Evolutionary conservation across 1,284 basidiomycete genomes (phyloP), one percentile per base, ranked within the genome.

Genomic region (Tilletia caries): DNA sequence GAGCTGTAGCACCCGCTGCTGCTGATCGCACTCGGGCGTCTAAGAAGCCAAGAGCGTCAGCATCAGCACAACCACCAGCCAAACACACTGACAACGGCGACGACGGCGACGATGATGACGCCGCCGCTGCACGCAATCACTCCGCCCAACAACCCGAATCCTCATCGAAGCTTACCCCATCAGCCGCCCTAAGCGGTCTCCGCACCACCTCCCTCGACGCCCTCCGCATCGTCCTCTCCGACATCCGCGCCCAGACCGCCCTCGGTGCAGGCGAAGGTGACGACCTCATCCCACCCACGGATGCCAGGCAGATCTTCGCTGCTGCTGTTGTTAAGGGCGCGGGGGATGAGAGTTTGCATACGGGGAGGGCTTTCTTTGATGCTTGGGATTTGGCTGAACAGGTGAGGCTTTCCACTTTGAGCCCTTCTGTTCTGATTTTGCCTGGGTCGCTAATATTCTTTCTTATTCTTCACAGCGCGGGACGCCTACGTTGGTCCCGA

Each of bases 401-500:
- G 65, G 68, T 68, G 13, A 43, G 52, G 29, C 69, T 20, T 44
- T 33, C 1, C 20, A n/a, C 37, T 15, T 15, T 41, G 37, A 41
- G 1, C 37, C 37, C 8, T 1, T 41, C 37, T 15, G 15, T 41
- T 2, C 37, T 27, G 13, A 1, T 60, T 10, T 10, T 25, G 1
- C n/a, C n/a, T 18, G 6, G 27, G 10, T 29, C 20, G 18, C 54
- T 32, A 10, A 29, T 25, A 33, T 65, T 6, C 27, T 25, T 37
- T 54, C 46, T 54, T 8, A 12, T 20, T 3, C 46, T 33, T 13
- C 12, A 54, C 66, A 67, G 66, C n/a, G 48, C 12, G 58, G 48
- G 15, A 33, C 78, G 2, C 60, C 69, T 1, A 68, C 75, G 0
- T 64, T 82, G 33, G 66, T 76, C 1, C 72, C 78, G 3, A 68